Evolutionary conservation across 306 rosid genomes (phyloP).

Genomic region (Lathyrus oleraceus): DNA sequence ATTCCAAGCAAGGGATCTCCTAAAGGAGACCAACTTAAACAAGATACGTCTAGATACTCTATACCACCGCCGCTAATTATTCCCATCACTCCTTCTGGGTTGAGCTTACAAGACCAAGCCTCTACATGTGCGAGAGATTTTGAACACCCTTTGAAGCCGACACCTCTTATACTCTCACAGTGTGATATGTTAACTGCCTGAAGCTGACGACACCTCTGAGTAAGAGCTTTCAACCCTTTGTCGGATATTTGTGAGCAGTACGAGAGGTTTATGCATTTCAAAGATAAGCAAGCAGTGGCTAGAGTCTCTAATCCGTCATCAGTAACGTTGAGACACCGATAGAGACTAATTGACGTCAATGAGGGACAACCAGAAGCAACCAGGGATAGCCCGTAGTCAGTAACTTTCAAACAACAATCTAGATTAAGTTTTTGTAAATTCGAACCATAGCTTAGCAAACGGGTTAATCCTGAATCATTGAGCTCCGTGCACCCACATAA

Average conservation of each 20-base stretch:
- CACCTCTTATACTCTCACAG: conserved; percentile 44
- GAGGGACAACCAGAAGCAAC: conserved; percentile 52
- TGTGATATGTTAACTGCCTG: conserved; percentile 48
- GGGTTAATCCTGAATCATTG: conserved; percentile 51
- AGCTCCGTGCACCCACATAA: conserved; percentile 59
- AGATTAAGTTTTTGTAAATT: conserved; percentile 50
- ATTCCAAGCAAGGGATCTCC: conserved; percentile 48
- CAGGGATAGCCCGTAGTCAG: conserved; percentile 53
- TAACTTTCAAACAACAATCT: conserved; percentile 56
- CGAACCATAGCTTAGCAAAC: conserved; percentile 49
- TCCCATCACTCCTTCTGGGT: conserved; percentile 48
- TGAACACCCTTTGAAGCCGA: conserved; percentile 62
- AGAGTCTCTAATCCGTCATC: conserved; percentile 54
- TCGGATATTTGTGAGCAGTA: conserved; percentile 56
- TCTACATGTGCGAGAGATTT: conserved; percentile 51
- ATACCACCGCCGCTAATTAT: conserved; percentile 60
- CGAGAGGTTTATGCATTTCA: conserved; percentile 53
- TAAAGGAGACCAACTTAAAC: conserved; percentile 35
- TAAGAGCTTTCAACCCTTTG: conserved; percentile 51
- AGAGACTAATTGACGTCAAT: conserved; percentile 51
- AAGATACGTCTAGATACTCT: conserved; percentile 50
- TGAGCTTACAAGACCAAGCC: conserved; percentile 57
- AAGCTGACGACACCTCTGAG: conserved; percentile 48
- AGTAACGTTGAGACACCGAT: conserved; percentile 47
- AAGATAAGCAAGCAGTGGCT: conserved; percentile 43